Evolutionary conservation across 306 rosid genomes (phyloP), one percentile per base, ranked within the genome.

Genomic region (Medicago lupulina): DNA sequence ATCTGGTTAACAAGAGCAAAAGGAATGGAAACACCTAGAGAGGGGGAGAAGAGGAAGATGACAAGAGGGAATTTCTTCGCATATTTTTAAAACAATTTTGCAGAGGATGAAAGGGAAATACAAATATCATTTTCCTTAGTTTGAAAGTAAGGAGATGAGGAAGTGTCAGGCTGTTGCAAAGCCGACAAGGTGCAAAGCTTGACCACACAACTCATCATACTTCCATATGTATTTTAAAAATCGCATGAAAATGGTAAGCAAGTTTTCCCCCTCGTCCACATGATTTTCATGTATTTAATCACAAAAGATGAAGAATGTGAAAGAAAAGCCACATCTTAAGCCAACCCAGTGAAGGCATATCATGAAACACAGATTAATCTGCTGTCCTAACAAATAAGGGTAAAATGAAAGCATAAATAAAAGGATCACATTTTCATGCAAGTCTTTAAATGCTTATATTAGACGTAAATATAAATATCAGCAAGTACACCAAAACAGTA

Each of bases 391-490:
- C 2, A 3, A 68, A 34, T 18, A 21, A 9, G 36, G 36, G 10
- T 1, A 31, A 70, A 1, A 4, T 25, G 4, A 18, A 18, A 47
- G 67, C 58, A 61, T 3, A n/a, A 62, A 18, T 60, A 23, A 11
- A 43, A 41, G 1, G 63, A 80, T 15, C 51, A 60, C 14, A 80
- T 61, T 73, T 21, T 68, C 11, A 65, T 38, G 53, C 1, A 73
- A 68, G 36, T 63, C 62, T 43, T 11, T 18, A 62, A 67, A 25
- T 16, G 28, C 68, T 70, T 55, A 55, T 63, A 73, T 41, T 62
- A 40, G 36, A 25, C 36, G 23, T 58, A 25, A 83, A 81, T 71
- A 77, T 41, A 9, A 17, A 70, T 43, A 71, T 28, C 44, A 59
- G 63, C 2, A 40, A 19, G 50, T 13, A 59, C 17, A 14, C 18